Evolutionary conservation across 1,139 yeast genomes (phyloP), one percentile per base, ranked within the genome.

Genomic region (Lizanozyma gosingica): DNA sequence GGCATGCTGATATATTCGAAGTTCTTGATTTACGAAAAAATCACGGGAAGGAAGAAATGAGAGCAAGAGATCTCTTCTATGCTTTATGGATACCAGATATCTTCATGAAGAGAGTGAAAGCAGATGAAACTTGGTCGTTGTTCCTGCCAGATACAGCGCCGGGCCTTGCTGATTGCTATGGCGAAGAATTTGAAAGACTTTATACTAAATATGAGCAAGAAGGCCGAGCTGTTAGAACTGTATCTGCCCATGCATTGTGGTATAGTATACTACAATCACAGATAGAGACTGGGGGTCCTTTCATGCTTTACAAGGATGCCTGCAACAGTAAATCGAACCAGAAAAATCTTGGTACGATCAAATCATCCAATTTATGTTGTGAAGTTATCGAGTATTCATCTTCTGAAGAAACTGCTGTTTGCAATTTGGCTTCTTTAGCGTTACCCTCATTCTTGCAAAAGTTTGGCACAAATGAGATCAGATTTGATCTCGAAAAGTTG

Each of bases 61-160:
- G 95, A 60, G 95, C 95, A 11, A 76, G 95, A 60, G 95, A 86
- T 59, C 69, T 86, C 57, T 87, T 86, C 72, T 80, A 85, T 53
- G 95, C 94, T n/a, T 73, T 86, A 48, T 86, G 95, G 95, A 78
- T 86, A 48, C 86, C 95, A 8, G 95, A 86, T 60, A 67, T 87
- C 58, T 86, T 86, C 65, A 86, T 86, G 95, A 75, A 83, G 66
- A 78, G 94, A 55, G 95, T 86, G 45, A 85, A 84, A 63, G 69
- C 67, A 41, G 80, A 86, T 56, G 83, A 70, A 40, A 81, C 80
- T 18, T 86, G 95, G 95, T 79, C 92, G 35, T 67, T 87, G 48
- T 83, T 86, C 69, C 83, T 94, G 52, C 95, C 95, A 43, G 80
- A 82, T 60, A 92, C 83, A 62, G 92, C 92, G 45, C 88, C 88